Conservation (phyloP, 768 basidiomycete genomes). For the Termitomyces sp. region DNA sequence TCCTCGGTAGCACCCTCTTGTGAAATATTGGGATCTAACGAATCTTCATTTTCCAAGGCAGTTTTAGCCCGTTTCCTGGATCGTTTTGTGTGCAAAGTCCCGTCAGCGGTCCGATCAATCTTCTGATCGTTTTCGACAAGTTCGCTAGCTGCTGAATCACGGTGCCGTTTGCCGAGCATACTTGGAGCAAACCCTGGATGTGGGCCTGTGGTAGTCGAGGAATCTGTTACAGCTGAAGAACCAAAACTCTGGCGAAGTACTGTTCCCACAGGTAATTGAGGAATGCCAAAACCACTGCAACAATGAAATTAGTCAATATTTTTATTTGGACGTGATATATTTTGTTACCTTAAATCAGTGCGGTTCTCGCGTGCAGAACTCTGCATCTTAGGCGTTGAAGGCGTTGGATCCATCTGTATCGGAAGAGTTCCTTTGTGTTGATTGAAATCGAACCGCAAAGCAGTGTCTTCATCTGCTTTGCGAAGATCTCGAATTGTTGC, state of each 20-base stretch:
- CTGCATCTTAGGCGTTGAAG: constrained; percentile 12
- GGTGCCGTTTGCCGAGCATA: constrained; percentile 63
- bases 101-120: constrained; percentile 31
- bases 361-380: neutral
- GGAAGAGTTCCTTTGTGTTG: constrained; percentile 13
- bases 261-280: neutral
- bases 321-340: neutral
- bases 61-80: constrained; percentile 52
- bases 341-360: constrained; percentile 5
- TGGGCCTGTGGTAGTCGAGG: constrained; percentile 10
- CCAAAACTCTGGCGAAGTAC: neutral
- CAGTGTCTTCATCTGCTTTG: constrained; percentile 14
- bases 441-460: constrained; percentile 21
- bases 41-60: constrained; percentile 12
- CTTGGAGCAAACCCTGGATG: constrained; percentile 41
- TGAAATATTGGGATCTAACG: neutral
- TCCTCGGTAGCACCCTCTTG: constrained; percentile 7
- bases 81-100: constrained; percentile 39
- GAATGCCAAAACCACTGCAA: constrained; percentile 13
- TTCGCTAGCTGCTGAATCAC: constrained; percentile 47
- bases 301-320: constrained; percentile 11
- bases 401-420: neutral
- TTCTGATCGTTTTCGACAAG: constrained; percentile 40
- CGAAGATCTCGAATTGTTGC: constrained; percentile 27
- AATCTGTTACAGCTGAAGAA: neutral